These are phyloP conservation scores for Leucosporidium creatinivorum DNA, from an alignment of 768 basidiomycete species.

Conservation along the genomic window DNA sequence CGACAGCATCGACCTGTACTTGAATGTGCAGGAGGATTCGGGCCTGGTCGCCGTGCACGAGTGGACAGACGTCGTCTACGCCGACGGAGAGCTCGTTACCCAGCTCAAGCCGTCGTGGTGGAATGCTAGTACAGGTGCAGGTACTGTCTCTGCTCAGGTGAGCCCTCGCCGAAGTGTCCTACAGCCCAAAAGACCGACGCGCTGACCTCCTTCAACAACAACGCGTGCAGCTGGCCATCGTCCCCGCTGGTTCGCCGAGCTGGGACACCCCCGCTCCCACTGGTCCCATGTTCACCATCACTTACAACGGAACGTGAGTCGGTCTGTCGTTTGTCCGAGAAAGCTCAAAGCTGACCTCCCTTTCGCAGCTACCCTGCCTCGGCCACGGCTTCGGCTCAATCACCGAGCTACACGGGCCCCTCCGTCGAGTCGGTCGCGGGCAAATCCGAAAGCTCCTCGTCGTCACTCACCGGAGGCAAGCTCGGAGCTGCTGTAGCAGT, in stretches of 20 bases:
- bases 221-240: constrained; percentile 20
- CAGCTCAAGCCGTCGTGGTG: constrained; percentile 30
- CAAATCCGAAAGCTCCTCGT: not conserved
- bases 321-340: not conserved
- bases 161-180: not conserved
- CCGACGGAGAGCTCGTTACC: constrained; percentile 13
- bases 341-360: not conserved
- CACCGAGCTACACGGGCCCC: constrained; percentile 17
- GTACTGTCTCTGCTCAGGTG: constrained; percentile 24
- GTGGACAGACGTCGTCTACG: constrained; percentile 24
- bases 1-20: constrained; percentile 20
- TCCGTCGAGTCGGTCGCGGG: constrained; percentile 28
- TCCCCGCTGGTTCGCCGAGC: constrained; percentile 16
- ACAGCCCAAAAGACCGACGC: not conserved
- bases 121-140: constrained; percentile 28
- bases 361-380: constrained; percentile 23
- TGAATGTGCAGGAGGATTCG: constrained; percentile 8
- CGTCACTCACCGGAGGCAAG: constrained; percentile 15
- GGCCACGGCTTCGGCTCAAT: constrained; percentile 7
- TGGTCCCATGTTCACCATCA: constrained; percentile 26
- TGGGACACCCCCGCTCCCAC: constrained; percentile 28
- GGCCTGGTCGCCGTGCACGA: constrained; percentile 18
- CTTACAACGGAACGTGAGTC: constrained; percentile 30
- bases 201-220: not conserved
- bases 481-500: constrained; percentile 27